Evolutionary conservation across 2,329 filamentous ascomycete genomes (phyloP), one percentile per base, ranked within the genome.

Genomic region (Eurotiales sp.): DNA sequence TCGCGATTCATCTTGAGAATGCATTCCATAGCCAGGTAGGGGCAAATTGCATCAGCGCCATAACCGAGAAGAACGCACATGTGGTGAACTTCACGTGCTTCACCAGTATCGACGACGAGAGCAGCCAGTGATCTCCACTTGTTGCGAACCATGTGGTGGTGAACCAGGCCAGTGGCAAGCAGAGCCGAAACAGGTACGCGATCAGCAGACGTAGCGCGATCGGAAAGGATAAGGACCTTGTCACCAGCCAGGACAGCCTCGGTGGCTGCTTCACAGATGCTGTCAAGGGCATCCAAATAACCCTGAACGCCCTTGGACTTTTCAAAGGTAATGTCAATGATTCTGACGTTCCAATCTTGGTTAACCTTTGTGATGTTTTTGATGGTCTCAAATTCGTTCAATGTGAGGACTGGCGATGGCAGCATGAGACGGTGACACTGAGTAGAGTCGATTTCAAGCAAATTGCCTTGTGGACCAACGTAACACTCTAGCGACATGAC

Each of bases 401-500:
- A 87, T 15, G 88, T 91, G 41, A 97, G 77, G 55, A 96, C 86
- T 29, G 92, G 92, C 53, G 91, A 96, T 36, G 90, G 89, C 4
- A 97, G 80, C 47, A 92, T 81, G 21, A 97, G 78, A 56, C 92
- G 84, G 60, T 86, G 86, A 70, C 91, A 96, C 71, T 97, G 92
- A 23, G 86, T 86, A 52, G 88, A 74, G 63, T 95, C 86, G 88
- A 97, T 96, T 73, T 96, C 91, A 25, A 96, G 78, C 52, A 97
- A 76, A 68, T 97, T 97, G 53, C 92, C 92, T 72, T 97, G 92
- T 41, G 92, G 92, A 44, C 92, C 92, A 60, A 97, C 88, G 67
- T 96, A 97, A 64, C 92, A 95, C 68, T 96, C 91, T 36, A 97
- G 76, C 51, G 92, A 96, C 92, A 97, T 97, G 71, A 97, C 92